Conservation (phyloP, 345 rosid species). For the Salix koriyanagi region DNA sequence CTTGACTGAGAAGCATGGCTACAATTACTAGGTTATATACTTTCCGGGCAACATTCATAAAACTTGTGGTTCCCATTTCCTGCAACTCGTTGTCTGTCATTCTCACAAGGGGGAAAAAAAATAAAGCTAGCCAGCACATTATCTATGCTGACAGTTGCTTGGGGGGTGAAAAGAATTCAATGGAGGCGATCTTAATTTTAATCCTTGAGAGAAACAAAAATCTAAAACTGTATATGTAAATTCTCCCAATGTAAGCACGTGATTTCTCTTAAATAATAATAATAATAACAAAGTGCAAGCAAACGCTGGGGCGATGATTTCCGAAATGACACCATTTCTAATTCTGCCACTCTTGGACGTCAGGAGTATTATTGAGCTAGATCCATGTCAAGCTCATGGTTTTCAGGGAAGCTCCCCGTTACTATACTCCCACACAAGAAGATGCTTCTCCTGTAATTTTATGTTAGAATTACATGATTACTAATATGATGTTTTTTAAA, state of each 20-base stretch:
- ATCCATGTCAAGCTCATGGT: not conserved
- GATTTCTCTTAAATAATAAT: not conserved
- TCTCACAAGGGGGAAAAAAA: not conserved
- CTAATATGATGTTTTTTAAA: too few relatives aligned
- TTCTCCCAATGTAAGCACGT: not conserved
- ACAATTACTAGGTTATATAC: constrained; percentile 1
- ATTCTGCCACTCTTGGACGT: not conserved
- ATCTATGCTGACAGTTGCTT: too few relatives aligned
- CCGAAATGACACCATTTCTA: not conserved
- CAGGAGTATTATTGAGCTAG: not conserved
- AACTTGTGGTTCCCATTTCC: not conserved
- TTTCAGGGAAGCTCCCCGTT: not conserved
- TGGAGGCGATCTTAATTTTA: not conserved
- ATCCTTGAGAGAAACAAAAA: not conserved
- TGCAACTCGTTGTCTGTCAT: not conserved
- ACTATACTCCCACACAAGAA: not conserved
- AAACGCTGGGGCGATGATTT: not conserved
- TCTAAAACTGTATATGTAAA: not conserved
- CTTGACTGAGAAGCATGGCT: constrained; percentile 8
- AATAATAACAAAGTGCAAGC: too few relatives aligned
- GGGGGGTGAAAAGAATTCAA: too few relatives aligned
- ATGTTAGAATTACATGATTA: too few relatives aligned
- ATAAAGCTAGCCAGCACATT: too few relatives aligned
- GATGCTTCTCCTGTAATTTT: too few relatives aligned
- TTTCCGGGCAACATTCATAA: not conserved